Base-by-base conservation (phyloP, 2,329 filamentous ascomycete species). In the Dactylonectria estremocensis region DNA sequence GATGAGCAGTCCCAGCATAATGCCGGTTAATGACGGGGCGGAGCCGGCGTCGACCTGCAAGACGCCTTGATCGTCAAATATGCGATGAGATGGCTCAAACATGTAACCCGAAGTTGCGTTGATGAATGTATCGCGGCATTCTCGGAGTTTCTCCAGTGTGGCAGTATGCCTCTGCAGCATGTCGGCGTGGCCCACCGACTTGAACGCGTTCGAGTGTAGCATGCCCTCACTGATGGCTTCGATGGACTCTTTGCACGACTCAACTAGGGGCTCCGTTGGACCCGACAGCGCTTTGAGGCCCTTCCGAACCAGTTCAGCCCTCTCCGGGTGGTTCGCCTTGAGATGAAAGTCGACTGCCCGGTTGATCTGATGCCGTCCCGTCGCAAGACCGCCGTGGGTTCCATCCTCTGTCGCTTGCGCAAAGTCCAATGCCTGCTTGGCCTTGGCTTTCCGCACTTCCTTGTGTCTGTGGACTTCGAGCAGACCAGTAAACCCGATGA, bases 301-400 rank as follows among this genome's bases (percentile, higher is more conserved):
- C 13, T 64, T 60, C 31, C 52, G 45, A 9, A 49, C 35, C 9
- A 52, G 6, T 14, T 57, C 50, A 11, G 14, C 33, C 16, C 55
- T 45, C 11, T 35, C 18, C 5, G 61, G 56, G 16, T 37, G 45
- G 14, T 48, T 61, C 2, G 45, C 28, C 24, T 53, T 60, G 3
- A 55, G 24, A 35, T 64, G 65, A 16, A 61, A 64, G 9, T 67
- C 56, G 33, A 60, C 22, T 24, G 52, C 65, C 31, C 49, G 61
- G 20, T 64, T 54, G 20, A 56, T 61, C 20, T 67, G 65, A 52
- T 67, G 65, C 3, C 18, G 60, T 14, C 65, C 65, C 5, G 57
- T 37, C 14, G 37, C 61, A 31, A 37, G 52, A 8, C 10, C 8
- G 10, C 22, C 24, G 5, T 18, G 16, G 8, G 11, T 6, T 9